These are phyloP conservation scores for Hymenotorrendiella dingleyae DNA, from an alignment of 2,329 filamentous ascomycete species.

Conservation along the genomic window DNA sequence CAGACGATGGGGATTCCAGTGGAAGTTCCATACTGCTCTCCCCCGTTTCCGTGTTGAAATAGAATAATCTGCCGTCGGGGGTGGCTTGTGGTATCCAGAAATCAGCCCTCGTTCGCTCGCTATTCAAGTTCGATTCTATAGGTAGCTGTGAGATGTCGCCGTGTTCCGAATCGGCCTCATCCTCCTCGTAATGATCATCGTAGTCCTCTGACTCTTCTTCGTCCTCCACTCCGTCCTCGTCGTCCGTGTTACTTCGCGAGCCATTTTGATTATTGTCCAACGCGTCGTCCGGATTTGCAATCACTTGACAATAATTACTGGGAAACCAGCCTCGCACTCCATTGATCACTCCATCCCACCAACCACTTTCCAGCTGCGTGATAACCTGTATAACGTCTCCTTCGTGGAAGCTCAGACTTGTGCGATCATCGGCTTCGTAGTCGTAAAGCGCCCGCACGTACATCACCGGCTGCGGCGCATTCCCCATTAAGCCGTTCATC, in stretches of 20 bases:
- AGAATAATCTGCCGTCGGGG: constrained; percentile 85
- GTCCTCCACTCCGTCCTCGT: constrained; percentile 56
- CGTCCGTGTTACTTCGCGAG: constrained; percentile 42
- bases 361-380: constrained; percentile 94
- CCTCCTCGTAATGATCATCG: constrained; percentile 52
- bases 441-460: constrained; percentile 96
- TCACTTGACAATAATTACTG: constrained; percentile 94
- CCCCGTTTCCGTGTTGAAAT: constrained; percentile 96
- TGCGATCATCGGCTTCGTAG: constrained; percentile 95
- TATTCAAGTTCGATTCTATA: constrained; percentile 58
- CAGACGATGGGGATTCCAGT: constrained; percentile 77
- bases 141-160: constrained; percentile 54
- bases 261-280: constrained; percentile 53
- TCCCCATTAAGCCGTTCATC: constrained; percentile 58
- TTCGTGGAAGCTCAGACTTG: constrained; percentile 92
- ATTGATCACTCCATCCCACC: constrained; percentile 99
- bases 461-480: constrained; percentile 61
- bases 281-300: constrained; percentile 69
- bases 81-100: constrained; percentile 99
- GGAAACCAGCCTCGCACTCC: constrained; percentile 97
- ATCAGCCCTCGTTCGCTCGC: constrained; percentile 77
- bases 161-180: constrained; percentile 58
- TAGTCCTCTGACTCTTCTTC: constrained; percentile 64
- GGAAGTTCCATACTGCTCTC: constrained; percentile 93
- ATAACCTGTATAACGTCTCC: constrained; percentile 98